These are phyloP conservation scores for Rugonectria rugulosa DNA, from an alignment of 2,329 filamentous ascomycete species.

Conservation along the genomic window DNA sequence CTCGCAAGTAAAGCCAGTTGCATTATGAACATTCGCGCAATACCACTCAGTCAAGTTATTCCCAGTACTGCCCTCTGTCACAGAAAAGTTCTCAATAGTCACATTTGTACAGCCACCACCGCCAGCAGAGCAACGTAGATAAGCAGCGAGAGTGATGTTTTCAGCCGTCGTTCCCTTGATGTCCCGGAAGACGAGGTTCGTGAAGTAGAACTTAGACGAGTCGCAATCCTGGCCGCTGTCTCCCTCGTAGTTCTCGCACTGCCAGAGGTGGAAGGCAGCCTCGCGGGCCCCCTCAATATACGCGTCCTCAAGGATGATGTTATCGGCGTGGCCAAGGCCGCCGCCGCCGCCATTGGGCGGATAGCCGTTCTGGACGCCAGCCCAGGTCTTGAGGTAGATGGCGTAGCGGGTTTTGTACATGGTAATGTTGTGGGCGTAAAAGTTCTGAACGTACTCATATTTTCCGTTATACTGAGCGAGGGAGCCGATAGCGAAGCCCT, in stretches of 20 bases:
- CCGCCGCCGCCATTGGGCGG: conserved; percentile 63
- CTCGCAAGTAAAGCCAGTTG: too few relatives aligned
- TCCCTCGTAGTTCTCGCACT: conserved; percentile 6
- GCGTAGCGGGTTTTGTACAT: conserved; percentile 55
- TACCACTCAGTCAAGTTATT: too few relatives aligned
- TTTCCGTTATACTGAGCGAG: conserved; percentile 61
- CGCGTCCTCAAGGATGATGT: conserved; percentile 2
- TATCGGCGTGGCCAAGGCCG: conserved; percentile 42
- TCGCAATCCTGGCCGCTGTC: neutral
- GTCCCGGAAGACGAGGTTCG: neutral
- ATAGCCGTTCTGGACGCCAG: conserved; percentile 52
- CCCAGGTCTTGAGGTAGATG: conserved; percentile 68
- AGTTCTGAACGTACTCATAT: conserved; percentile 58
- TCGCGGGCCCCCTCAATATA: neutral
- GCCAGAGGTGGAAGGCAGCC: conserved; percentile 5
- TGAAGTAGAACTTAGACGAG: conserved; percentile 5
- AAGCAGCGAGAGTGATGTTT: too few relatives aligned
- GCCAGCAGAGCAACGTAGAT: too few relatives aligned
- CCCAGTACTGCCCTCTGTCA: too few relatives aligned
- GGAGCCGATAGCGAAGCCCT: conserved; percentile 63
- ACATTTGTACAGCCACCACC: too few relatives aligned
- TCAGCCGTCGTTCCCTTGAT: conserved; percentile 3
- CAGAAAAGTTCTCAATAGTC: too few relatives aligned
- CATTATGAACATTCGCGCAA: too few relatives aligned
- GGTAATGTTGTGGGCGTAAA: conserved; percentile 56